A percentile compares a stretch with the other conserved stretches of the same genome.
Evolutionary conservation across 2,329 filamentous ascomycete genomes (phyloP).

Genomic region (Botryotinia globosa): DNA sequence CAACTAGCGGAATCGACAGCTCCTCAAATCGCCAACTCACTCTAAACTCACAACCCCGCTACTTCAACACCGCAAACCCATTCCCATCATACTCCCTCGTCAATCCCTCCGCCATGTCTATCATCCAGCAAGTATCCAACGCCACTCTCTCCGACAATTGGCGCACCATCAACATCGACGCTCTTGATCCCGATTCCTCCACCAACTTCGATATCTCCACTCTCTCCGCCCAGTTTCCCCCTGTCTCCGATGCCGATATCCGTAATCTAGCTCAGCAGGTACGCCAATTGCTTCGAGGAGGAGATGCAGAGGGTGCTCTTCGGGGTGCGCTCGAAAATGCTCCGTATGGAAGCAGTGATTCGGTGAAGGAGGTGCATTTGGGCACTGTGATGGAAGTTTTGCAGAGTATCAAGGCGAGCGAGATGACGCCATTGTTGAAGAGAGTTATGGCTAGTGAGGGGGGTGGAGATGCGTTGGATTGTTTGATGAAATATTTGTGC

Average conservation of each 20-base stretch:
- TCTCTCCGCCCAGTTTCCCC: conserved; percentile 69
- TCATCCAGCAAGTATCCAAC: conserved; percentile 63
- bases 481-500: conserved; percentile 96
- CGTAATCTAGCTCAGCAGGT: conserved; percentile 77
- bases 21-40: conserved; percentile 4
- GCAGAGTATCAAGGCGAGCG: conserved; percentile 91
- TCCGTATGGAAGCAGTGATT: conserved; percentile 64
- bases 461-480: conserved; percentile 82
- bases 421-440: conserved; percentile 87
- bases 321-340: conserved; percentile 80
- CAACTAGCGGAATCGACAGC: not conserved
- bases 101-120: conserved; percentile 52
- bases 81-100: not conserved
- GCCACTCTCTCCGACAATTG: conserved; percentile 62
- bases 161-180: conserved; percentile 94
- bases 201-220: conserved; percentile 88
- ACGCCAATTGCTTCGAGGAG: conserved; percentile 80
- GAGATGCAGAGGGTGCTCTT: conserved; percentile 83
- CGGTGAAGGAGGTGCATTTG: conserved; percentile 75
- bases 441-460: conserved; percentile 75
- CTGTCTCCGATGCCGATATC: conserved; percentile 73
- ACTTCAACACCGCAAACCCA: not conserved
- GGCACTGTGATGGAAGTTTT: conserved; percentile 88
- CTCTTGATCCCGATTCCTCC: conserved; percentile 83
- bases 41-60: conserved; percentile 18